Percentiles rank a stretch among this genome's conserved stretches.
Evolutionary conservation across 2,329 filamentous ascomycete genomes (phyloP).

Genomic region (Fusarium circinatum): DNA sequence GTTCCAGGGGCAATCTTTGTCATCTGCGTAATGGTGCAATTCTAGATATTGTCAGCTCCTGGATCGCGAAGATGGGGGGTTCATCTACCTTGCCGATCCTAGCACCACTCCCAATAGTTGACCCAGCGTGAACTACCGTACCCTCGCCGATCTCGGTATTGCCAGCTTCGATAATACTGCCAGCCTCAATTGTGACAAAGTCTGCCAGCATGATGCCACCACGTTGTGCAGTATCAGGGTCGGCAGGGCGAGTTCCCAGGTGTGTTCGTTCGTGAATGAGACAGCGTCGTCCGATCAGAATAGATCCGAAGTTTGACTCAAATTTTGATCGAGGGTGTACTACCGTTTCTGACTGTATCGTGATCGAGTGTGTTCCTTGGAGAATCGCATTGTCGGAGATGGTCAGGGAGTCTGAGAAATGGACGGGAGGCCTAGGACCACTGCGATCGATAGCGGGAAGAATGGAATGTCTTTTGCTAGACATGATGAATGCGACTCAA

Average conservation of each 20-base stretch:
- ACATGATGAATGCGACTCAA: slow-evolving; percentile 44
- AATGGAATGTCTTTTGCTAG: slow-evolving; percentile 66
- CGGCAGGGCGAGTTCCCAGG: slow-evolving; percentile 58
- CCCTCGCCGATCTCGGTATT: slow-evolving; percentile 71
- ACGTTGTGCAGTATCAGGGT: slow-evolving; percentile 37
- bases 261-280: slow-evolving; percentile 79
- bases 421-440: slow-evolving; percentile 69
- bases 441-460: slow-evolving; percentile 63
- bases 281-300: slow-evolving; percentile 83
- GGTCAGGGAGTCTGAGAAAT: slow-evolving; percentile 68
- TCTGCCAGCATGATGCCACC: slow-evolving; percentile 68
- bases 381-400: slow-evolving; percentile 72
- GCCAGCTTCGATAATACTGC: slow-evolving; percentile 69
- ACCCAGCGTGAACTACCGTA: slow-evolving; percentile 67
- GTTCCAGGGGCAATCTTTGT: slow-evolving; percentile 68
- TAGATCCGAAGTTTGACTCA: slow-evolving; percentile 80
- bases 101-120: slow-evolving; percentile 68
- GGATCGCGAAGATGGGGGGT: background rate
- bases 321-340: slow-evolving; percentile 88
- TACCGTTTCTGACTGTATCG: slow-evolving; percentile 79
- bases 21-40: slow-evolving; percentile 76
- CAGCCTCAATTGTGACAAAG: slow-evolving; percentile 70
- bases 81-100: slow-evolving; percentile 69
- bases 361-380: slow-evolving; percentile 80
- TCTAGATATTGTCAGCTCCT: slow-evolving; percentile 53